phyloP scores from a whole-genome alignment of 1,284 basidiomycete species.

The Singerocomus inundabilis region DNA sequence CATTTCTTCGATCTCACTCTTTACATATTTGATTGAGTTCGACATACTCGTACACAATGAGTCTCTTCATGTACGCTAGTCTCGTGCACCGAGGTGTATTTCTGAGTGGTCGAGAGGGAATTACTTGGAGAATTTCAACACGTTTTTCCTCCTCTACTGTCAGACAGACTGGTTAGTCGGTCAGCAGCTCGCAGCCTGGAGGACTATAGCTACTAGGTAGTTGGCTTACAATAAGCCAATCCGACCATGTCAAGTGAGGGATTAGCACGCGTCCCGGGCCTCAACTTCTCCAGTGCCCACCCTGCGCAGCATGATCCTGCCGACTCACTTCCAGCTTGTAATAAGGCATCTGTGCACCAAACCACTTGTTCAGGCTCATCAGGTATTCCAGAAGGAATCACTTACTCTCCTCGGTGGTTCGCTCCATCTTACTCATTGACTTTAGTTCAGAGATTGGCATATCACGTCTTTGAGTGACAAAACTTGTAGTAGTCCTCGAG shows the following conservation, averaged over 20 bases:
- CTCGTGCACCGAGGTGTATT: constrained; percentile 23
- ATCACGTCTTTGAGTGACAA: too few relatives aligned
- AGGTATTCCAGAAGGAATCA: too few relatives aligned
- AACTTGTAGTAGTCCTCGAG: too few relatives aligned
- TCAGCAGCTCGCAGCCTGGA: neutral
- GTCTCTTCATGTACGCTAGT: constrained; percentile 12
- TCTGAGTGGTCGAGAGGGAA: constrained; percentile 9
- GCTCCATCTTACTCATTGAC: too few relatives aligned
- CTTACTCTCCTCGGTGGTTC: too few relatives aligned
- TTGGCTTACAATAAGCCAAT: neutral
- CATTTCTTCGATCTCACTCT: constrained; percentile 9
- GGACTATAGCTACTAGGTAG: neutral
- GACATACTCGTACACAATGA: constrained; percentile 25
- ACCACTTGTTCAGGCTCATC: too few relatives aligned
- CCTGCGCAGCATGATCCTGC: too few relatives aligned
- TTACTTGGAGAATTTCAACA: constrained; percentile 13
- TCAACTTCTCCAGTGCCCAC: too few relatives aligned
- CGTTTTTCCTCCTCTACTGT: neutral
- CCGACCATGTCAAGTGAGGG: neutral
- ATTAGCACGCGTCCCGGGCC: too few relatives aligned
- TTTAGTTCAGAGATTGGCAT: too few relatives aligned
- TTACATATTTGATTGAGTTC: constrained; percentile 18
- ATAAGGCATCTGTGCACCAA: too few relatives aligned
- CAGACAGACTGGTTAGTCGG: neutral
- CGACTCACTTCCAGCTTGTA: too few relatives aligned